phyloP scores from a whole-genome alignment of 1,284 basidiomycete species.

The Agaricales sp. region DNA sequence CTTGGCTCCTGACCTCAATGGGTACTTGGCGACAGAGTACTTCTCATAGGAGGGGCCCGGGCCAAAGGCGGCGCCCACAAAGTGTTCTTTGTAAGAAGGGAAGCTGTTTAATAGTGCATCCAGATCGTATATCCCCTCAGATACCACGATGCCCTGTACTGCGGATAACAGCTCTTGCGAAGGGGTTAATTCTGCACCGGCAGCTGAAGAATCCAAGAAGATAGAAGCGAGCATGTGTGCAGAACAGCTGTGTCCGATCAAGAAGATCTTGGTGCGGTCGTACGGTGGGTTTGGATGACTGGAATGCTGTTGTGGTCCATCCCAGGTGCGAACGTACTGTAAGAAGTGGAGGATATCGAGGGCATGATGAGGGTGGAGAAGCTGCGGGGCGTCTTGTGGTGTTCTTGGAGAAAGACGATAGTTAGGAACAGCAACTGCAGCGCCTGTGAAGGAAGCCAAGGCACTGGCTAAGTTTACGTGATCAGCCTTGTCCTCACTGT shows the following conservation, averaged over 20 bases:
- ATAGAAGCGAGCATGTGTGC: conserved; percentile 72
- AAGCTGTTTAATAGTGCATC: conserved; percentile 50
- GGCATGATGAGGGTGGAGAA: conserved; percentile 63
- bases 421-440: conserved; percentile 59
- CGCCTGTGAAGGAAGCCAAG: conserved; percentile 37
- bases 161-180: conserved; percentile 32
- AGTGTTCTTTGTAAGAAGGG: conserved; percentile 55
- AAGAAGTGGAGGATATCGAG: conserved; percentile 54
- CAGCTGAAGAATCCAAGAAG: conserved; percentile 41
- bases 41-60: conserved; percentile 31
- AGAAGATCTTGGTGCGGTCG: conserved; percentile 35
- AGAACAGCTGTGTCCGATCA: conserved; percentile 70
- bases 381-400: conserved; percentile 24
- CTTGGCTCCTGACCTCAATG: conserved; percentile 19
- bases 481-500: conserved; percentile 61
- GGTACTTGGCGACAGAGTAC: conserved; percentile 36
- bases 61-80: conserved; percentile 56
- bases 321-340: conserved; percentile 37
- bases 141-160: conserved; percentile 44
- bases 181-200: conserved; percentile 34
- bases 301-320: conserved; percentile 17
- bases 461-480: conserved; percentile 40
- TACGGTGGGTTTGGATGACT: conserved; percentile 18
- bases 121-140: conserved; percentile 71
- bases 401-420: conserved; percentile 52